Base-by-base conservation (phyloP, 371 early-diverging fungal species). In the Neoconidiobolus thromboides region DNA sequence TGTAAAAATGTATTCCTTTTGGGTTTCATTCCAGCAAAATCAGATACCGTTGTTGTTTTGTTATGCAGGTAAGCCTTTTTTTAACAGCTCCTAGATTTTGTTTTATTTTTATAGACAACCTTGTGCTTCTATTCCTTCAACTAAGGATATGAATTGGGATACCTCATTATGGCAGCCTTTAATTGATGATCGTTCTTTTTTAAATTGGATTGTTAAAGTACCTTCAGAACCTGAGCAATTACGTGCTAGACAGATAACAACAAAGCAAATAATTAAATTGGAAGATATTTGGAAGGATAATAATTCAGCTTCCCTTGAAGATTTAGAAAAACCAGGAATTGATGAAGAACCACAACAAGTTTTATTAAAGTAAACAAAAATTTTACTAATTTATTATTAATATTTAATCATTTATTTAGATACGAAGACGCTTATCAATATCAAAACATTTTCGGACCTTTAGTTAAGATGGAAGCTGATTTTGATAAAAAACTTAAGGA, bases 391-490 rank as follows among this genome's bases (percentile, higher is more conserved):
- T 44, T 26, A 15, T 44, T 37, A 51, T 26, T 26, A 26, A 26
- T 26, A 26, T 26, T 26, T 26, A 26, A 26, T 26, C 26, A 43
- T 15, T 1, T 36, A 43, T 38, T 37, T 71, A 81, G 85, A 71
- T 96, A 95, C 64, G 91, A 92, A 53, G 96, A 96, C 73, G 96
- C 96, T 2, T 90, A 89, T 70, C 91, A 93, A 69, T 99, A 97
- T 69, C 93, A 91, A 66, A 91, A 87, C 65, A 90, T 93, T 39
- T 89, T 95, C 71, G 93, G 88, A 1, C 94, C 96, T 2, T 71
- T 99, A 36, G 93, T 99, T 39, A 87, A 89, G 63, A 77, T 94
- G 79, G 99, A 99, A 69, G 96, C 95, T 36, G 93, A 95, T 59
- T 89, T 96, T 66, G 97, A 98, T 67, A 81, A 87, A 60, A 83